These are phyloP conservation scores for Chaetoceros tenuissimus DNA, from an alignment of 108 stramenopile species.

Conservation along the genomic window DNA sequence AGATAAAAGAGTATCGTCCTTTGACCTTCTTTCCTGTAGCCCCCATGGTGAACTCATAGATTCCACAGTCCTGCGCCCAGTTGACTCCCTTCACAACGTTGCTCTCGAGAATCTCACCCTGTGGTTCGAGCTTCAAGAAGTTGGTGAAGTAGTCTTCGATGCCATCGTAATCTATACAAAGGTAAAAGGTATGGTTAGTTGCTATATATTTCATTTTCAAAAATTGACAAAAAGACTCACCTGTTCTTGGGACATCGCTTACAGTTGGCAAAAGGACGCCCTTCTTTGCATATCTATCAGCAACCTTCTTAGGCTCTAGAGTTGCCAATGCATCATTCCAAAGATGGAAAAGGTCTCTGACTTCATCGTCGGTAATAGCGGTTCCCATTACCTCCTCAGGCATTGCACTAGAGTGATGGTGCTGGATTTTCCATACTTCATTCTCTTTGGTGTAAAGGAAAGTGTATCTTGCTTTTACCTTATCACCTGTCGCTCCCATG, in stretches of 20 bases:
- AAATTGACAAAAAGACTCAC: no score
- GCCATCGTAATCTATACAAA: slow-evolving; percentile 17
- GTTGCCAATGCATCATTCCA: slow-evolving; percentile 38
- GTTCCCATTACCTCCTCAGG: no score
- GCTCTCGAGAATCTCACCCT: slow-evolving; percentile 3
- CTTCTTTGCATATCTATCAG: slow-evolving; percentile 14
- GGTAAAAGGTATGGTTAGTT: no score
- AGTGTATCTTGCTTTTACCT: slow-evolving; percentile 31
- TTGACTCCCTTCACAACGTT: slow-evolving; percentile 7
- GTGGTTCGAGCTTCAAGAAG: slow-evolving; percentile 17
- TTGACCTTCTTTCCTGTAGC: slow-evolving; percentile 37
- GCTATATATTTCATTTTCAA: no score
- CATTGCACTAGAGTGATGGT: slow-evolving; percentile 35
- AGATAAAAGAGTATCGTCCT: slow-evolving; percentile 53
- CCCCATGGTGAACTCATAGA: slow-evolving; percentile 60
- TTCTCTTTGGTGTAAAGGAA: slow-evolving; percentile 37
- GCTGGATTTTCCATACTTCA: slow-evolving; percentile 42
- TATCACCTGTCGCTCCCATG: slow-evolving; percentile 32
- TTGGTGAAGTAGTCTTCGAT: slow-evolving; percentile 24
- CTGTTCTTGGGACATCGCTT: slow-evolving; percentile 17
- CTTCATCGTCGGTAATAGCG: slow-evolving; percentile 21
- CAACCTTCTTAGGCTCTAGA: slow-evolving; percentile 20
- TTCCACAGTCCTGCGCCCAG: slow-evolving; percentile 40
- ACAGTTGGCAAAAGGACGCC: slow-evolving; percentile 26
- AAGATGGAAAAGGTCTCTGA: slow-evolving; percentile 23